phyloP scores from a whole-genome alignment of 139 green algal species.

The Asterochloris sp. region DNA sequence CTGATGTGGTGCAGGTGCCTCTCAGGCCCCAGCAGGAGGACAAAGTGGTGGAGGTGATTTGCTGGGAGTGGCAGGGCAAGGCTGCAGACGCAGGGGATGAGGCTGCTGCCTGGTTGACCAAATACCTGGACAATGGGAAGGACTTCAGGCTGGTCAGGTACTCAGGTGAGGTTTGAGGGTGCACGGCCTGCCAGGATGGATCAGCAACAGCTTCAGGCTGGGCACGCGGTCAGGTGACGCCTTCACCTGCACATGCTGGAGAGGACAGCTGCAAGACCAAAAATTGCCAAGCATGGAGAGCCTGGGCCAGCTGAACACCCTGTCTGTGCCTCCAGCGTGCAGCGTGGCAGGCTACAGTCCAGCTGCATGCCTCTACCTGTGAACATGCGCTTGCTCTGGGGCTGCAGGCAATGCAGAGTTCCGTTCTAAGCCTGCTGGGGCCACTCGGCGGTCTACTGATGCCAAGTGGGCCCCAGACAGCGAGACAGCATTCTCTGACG shows the following conservation, averaged over 20 bases:
- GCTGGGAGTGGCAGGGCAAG: slow-evolving; percentile 58
- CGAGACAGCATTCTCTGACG: slow-evolving; percentile 25
- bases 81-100: slow-evolving; percentile 62
- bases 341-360: not conserved
- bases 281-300: not conserved
- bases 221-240: too few species aligned
- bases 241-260: too few species aligned
- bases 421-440: not conserved
- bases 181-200: too few species aligned
- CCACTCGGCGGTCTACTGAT: not conserved
- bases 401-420: not conserved
- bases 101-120: slow-evolving; percentile 54
- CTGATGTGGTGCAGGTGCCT: slow-evolving; percentile 9
- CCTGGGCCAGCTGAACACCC: not conserved
- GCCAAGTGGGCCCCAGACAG: slow-evolving; percentile 15
- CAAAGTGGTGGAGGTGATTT: slow-evolving; percentile 1
- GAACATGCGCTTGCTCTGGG: not conserved
- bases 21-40: not conserved
- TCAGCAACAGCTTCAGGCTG: too few species aligned
- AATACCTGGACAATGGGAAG: slow-evolving; percentile 34
- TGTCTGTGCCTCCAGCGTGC: not conserved
- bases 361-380: not conserved
- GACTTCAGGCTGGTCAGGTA: slow-evolving; percentile 50
- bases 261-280: not conserved
- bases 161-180: slow-evolving; percentile 10